phyloP scores from a whole-genome alignment of 75 land plant genomes.

The Chamaecyparis obtusa region DNA sequence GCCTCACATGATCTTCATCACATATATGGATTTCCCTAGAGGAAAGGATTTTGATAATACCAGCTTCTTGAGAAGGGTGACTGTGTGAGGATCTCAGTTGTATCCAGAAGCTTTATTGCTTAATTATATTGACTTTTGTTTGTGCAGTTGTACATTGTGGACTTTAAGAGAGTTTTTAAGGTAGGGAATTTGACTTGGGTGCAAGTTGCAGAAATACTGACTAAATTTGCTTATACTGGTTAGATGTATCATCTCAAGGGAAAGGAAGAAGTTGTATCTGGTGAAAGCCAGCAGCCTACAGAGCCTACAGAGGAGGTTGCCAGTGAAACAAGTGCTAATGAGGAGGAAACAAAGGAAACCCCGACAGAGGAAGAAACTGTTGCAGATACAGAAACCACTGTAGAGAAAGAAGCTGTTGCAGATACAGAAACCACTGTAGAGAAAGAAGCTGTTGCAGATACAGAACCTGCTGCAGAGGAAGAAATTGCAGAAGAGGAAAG shows the following conservation, averaged over 20 bases:
- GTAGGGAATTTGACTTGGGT: not conserved
- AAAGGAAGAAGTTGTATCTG: conserved; percentile 8
- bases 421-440: not conserved
- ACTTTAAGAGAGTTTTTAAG: not conserved
- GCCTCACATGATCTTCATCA: not conserved
- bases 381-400: not conserved
- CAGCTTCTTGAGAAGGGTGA: not conserved
- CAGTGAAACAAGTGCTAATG: not conserved
- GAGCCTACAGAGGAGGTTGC: conserved; percentile 5
- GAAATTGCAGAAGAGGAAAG: conserved; percentile 5
- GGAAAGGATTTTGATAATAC: not conserved
- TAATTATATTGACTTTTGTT: not conserved
- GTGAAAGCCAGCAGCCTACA: conserved; percentile 1
- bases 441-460: not conserved
- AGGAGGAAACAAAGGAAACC: conserved; percentile 4
- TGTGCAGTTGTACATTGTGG: not conserved
- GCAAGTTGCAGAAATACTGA: not conserved
- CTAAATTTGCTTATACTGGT: not conserved
- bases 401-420: not conserved
- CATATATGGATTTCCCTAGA: not conserved
- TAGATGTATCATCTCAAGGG: not conserved
- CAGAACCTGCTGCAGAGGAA: not conserved
- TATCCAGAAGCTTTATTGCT: not conserved
- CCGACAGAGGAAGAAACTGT: not conserved
- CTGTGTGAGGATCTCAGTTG: not conserved